Evolutionary conservation across 1,284 basidiomycete genomes (phyloP).

Genomic region (Ceratobasidium papillatum): DNA sequence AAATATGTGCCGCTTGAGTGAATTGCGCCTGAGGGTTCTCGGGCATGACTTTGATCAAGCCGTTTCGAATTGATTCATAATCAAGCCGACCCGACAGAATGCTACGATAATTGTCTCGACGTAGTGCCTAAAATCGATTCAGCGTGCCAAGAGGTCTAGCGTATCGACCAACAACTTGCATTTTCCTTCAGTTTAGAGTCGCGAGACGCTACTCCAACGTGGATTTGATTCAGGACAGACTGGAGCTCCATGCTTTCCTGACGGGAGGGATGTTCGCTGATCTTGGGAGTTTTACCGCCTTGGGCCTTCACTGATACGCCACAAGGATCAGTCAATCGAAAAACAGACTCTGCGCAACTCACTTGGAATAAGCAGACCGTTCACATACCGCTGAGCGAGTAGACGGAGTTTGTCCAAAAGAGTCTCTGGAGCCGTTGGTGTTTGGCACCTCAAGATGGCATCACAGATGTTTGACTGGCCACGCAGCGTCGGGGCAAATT

Average conservation of each 20-base stretch:
- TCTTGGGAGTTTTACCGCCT: not conserved
- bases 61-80: not conserved
- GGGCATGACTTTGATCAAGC: not conserved
- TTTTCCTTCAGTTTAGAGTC: too few species aligned
- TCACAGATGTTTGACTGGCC: not conserved
- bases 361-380: not conserved
- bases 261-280: not conserved
- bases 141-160: too few species aligned
- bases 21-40: not conserved
- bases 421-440: not conserved
- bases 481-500: not conserved
- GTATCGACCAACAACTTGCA: too few species aligned
- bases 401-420: not conserved
- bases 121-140: slow-evolving; percentile 48
- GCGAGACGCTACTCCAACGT: too few species aligned
- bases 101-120: slow-evolving; percentile 51
- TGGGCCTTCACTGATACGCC: not conserved
- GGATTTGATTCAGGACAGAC: not conserved
- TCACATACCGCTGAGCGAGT: not conserved
- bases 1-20: slow-evolving; percentile 43
- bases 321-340: not conserved
- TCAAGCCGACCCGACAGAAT: slow-evolving; percentile 49
- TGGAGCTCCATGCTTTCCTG: not conserved
- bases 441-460: not conserved
- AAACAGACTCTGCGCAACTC: not conserved